Conservation (phyloP, 495 filamentous ascomycete species). For the Aspergillus baeticus region DNA sequence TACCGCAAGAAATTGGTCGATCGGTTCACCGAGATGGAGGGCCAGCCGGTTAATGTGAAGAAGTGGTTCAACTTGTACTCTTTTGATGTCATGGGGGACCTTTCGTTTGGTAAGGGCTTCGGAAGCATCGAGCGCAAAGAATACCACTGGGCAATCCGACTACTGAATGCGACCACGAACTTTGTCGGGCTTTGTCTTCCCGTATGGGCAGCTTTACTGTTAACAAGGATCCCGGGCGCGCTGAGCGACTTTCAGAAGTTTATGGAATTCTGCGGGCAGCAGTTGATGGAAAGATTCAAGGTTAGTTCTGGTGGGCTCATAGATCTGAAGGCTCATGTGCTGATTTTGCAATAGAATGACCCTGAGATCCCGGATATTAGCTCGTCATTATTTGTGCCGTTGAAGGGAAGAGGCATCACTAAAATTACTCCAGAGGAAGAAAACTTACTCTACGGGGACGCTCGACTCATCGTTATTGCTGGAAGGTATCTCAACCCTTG, state of each 20-base stretch:
- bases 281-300: conserved; percentile 8
- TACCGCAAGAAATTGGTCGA: conserved; percentile 22
- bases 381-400: conserved; percentile 28
- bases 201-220: conserved; percentile 34
- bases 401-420: conserved; percentile 18
- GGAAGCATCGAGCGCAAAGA: conserved; percentile 35
- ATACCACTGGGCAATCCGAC: conserved; percentile 30
- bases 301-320: neutral
- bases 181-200: conserved; percentile 31
- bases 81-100: conserved; percentile 52
- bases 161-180: conserved; percentile 24
- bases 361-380: conserved; percentile 31
- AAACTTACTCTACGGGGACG: conserved; percentile 30
- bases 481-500: conserved; percentile 17
- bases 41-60: conserved; percentile 24
- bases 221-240: conserved; percentile 25
- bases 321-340: neutral
- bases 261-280: conserved; percentile 21
- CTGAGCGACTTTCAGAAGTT: conserved; percentile 34
- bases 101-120: conserved; percentile 47
- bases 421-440: conserved; percentile 16
- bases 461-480: conserved; percentile 29
- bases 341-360: conserved; percentile 17
- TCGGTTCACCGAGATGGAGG: conserved; percentile 9
- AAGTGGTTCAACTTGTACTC: conserved; percentile 46